phyloP scores from a whole-genome alignment of 2,329 filamentous ascomycete genomes.

The Talaromyces atroroseus region DNA sequence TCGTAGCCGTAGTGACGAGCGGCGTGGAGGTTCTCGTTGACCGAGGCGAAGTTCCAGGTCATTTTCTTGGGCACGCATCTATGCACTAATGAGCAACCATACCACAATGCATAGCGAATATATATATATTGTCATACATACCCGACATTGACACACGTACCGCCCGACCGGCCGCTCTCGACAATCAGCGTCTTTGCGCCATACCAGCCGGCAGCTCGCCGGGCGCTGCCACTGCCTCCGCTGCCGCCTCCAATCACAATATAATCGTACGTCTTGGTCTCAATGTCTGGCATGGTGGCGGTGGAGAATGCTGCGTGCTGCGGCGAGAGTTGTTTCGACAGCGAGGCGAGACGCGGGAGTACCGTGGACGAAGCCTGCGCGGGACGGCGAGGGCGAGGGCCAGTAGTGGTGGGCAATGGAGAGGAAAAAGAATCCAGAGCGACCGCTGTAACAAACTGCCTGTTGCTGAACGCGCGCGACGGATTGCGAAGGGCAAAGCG shows the following conservation, averaged over 20 bases:
- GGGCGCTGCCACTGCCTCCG: slow-evolving; percentile 46
- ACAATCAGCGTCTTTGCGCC: slow-evolving; percentile 47
- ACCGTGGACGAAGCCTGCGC: not conserved
- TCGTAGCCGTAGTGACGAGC: slow-evolving; percentile 46
- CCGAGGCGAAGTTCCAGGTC: slow-evolving; percentile 48
- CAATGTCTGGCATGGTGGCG: slow-evolving; percentile 41
- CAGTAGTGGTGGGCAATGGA: too few relatives aligned
- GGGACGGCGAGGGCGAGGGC: slow-evolving; percentile 7
- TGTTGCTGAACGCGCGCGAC: slow-evolving; percentile 1
- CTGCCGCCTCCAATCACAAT: slow-evolving; percentile 52
- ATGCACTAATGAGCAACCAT: slow-evolving; percentile 1
- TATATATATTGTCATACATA: too few relatives aligned
- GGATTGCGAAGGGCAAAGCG: slow-evolving; percentile 9
- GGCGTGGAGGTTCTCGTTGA: slow-evolving; percentile 43
- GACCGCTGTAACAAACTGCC: not conserved
- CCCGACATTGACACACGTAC: slow-evolving; percentile 52
- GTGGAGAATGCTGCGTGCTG: not conserved
- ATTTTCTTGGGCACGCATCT: slow-evolving; percentile 52
- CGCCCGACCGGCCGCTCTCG: slow-evolving; percentile 45
- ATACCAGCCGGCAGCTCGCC: slow-evolving; percentile 49
- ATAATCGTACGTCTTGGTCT: slow-evolving; percentile 48
- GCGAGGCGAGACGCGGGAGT: slow-evolving; percentile 31
- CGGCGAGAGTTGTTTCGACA: slow-evolving; percentile 39
- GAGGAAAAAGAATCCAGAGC: slow-evolving; percentile 11
- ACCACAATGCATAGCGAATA: too few relatives aligned